Percentiles rank a stretch among this genome's conserved stretches.
phyloP scores from a whole-genome alignment of 2,329 filamentous ascomycete species.

The Fusarium aywerte region DNA sequence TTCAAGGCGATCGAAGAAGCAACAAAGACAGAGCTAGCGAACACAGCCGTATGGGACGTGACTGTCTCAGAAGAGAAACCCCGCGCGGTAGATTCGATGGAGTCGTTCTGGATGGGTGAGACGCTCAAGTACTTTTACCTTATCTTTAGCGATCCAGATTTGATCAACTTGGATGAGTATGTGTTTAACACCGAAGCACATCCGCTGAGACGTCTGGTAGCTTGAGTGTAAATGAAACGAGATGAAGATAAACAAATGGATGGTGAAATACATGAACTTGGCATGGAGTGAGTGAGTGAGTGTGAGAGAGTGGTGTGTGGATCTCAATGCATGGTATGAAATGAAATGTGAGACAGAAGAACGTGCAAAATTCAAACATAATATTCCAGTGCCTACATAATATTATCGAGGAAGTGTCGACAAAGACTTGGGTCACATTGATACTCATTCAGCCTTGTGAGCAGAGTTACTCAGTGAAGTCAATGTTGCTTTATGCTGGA shows the following conservation, averaged over 20 bases:
- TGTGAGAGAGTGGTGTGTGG: neutral
- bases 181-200: constrained; percentile 46
- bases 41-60: constrained; percentile 60
- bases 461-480: constrained; percentile 16
- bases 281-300: neutral
- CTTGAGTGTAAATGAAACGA: neutral
- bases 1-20: constrained; percentile 59
- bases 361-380: neutral
- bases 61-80: constrained; percentile 45
- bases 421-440: neutral
- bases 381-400: no score
- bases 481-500: neutral
- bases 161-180: constrained; percentile 44
- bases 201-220: constrained; percentile 35
- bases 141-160: constrained; percentile 57
- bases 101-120: constrained; percentile 53
- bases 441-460: constrained; percentile 31
- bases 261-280: neutral
- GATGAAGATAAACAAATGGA: neutral
- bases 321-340: neutral
- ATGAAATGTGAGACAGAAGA: neutral
- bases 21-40: constrained; percentile 60
- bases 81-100: constrained; percentile 68
- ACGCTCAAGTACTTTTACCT: constrained; percentile 48
- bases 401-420: neutral